phyloP scores from a whole-genome alignment of 2,329 filamentous ascomycete genomes.

The Colletotrichum cereale region DNA sequence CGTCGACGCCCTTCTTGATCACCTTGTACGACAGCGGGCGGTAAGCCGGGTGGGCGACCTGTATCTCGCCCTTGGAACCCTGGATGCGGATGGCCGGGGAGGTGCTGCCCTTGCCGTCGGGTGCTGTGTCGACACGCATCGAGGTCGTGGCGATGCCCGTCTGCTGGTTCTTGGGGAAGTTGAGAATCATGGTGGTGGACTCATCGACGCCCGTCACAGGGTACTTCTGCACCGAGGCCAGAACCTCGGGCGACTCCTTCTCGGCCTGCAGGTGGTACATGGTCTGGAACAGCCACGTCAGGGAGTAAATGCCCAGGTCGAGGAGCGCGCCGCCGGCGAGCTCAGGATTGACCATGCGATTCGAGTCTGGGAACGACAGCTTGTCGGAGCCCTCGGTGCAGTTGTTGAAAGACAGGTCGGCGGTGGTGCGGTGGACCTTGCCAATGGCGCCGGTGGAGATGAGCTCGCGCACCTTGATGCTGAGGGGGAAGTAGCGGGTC shows the following conservation, averaged over 20 bases:
- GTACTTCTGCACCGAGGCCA: slow-evolving; percentile 79
- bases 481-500: slow-evolving; percentile 90
- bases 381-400: slow-evolving; percentile 70
- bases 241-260: slow-evolving; percentile 77
- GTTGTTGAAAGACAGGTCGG: slow-evolving; percentile 72
- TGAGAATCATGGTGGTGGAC: slow-evolving; percentile 80
- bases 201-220: slow-evolving; percentile 79
- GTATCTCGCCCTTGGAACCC: slow-evolving; percentile 84
- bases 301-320: slow-evolving; percentile 88
- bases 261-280: slow-evolving; percentile 84
- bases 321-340: slow-evolving; percentile 86
- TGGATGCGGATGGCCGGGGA: slow-evolving; percentile 82
- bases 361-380: slow-evolving; percentile 68
- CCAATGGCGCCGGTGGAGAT: slow-evolving; percentile 68
- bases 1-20: slow-evolving; percentile 64
- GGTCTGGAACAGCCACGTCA: slow-evolving; percentile 93
- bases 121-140: slow-evolving; percentile 72
- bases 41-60: slow-evolving; percentile 80
- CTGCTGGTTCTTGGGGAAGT: slow-evolving; percentile 76
- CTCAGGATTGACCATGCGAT: slow-evolving; percentile 86
- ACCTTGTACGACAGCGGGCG: slow-evolving; percentile 75
- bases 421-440: slow-evolving; percentile 69
- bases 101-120: slow-evolving; percentile 67
- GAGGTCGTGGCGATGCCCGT: slow-evolving; percentile 80
- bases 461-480: slow-evolving; percentile 79